Percentiles rank a stretch among this genome's conserved stretches.
These are phyloP conservation scores for Xanthoconium stramineum DNA, from an alignment of 768 basidiomycete genomes.

Conservation along the genomic window DNA sequence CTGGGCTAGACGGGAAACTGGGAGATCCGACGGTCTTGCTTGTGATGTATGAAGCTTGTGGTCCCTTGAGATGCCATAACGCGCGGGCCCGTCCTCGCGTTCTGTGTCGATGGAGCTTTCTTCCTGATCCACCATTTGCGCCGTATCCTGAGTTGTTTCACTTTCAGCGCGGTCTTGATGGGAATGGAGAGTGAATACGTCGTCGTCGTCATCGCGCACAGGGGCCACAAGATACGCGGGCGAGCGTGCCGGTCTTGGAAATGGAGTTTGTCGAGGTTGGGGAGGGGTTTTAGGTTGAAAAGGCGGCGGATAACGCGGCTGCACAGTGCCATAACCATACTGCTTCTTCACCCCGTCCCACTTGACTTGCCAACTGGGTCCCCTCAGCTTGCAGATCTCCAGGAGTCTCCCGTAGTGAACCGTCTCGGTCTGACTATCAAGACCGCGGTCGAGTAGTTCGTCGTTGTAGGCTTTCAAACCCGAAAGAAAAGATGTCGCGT, in stretches of 20 bases:
- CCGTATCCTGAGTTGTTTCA: conserved; percentile 17
- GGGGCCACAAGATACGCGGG: conserved; percentile 24
- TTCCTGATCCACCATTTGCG: conserved; percentile 11
- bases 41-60: conserved; percentile 10
- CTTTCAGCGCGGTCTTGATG: conserved; percentile 37
- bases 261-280: conserved; percentile 13
- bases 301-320: conserved; percentile 6
- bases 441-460: conserved; percentile 65
- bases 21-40: conserved; percentile 7
- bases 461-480: conserved; percentile 87
- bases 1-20: conserved; percentile 16
- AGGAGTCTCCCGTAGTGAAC: conserved; percentile 79
- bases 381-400: conserved; percentile 79
- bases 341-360: conserved; percentile 71
- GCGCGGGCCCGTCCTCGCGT: conserved; percentile 17
- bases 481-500: conserved; percentile 71
- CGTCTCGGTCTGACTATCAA: conserved; percentile 76
- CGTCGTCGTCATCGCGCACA: conserved; percentile 37
- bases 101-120: conserved; percentile 20
- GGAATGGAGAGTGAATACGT: conserved; percentile 43
- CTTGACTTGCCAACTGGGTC: conserved; percentile 76
- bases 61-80: conserved; percentile 1
- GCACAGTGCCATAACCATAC: conserved; percentile 37
- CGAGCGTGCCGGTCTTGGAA: conserved; percentile 23
- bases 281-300: conserved; percentile 17